Conservation (phyloP, 2,329 filamentous ascomycete genomes). For the Exophiala sp. region DNA sequence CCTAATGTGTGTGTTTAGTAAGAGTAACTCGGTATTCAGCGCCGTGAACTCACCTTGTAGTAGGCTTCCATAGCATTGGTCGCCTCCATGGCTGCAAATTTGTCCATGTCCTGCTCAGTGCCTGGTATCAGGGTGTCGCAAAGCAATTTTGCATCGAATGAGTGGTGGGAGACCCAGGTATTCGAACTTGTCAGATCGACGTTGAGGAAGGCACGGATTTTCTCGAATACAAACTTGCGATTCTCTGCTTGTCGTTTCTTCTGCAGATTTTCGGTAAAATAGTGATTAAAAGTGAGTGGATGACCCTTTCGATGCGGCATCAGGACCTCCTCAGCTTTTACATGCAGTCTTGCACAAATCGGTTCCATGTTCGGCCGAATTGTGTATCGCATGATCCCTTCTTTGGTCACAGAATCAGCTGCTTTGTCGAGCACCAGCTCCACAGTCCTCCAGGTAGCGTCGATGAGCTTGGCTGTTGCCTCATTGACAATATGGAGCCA, state of each 20-base stretch:
- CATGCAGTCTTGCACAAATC: conserved; percentile 31
- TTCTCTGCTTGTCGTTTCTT: conserved; percentile 17
- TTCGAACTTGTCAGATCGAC: not conserved
- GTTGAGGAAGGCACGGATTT: conserved; percentile 7
- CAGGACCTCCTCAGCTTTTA: conserved; percentile 47
- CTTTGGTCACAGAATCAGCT: conserved; percentile 27
- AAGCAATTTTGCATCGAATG: conserved; percentile 16
- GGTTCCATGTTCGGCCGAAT: conserved; percentile 29
- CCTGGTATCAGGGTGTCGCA: conserved; percentile 30
- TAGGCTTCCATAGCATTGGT: conserved; percentile 47
- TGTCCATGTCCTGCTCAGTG: conserved; percentile 24
- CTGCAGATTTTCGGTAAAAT: conserved; percentile 36
- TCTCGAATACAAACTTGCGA: conserved; percentile 1
- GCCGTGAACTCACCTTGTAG: conserved; percentile 38
- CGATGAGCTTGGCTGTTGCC: conserved; percentile 26
- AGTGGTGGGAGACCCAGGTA: not conserved
- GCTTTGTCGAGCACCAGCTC: conserved; percentile 28
- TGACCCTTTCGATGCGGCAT: conserved; percentile 41
- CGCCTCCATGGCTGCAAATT: conserved; percentile 40
- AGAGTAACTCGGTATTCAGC: not conserved
- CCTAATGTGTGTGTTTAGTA: conserved; percentile 29
- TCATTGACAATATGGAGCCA: conserved; percentile 33
- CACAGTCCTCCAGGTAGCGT: conserved; percentile 28
- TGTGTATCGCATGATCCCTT: conserved; percentile 20
- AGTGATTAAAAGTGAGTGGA: conserved; percentile 38